phyloP scores from a whole-genome alignment of 345 rosid species.

The Pistacia vera region DNA sequence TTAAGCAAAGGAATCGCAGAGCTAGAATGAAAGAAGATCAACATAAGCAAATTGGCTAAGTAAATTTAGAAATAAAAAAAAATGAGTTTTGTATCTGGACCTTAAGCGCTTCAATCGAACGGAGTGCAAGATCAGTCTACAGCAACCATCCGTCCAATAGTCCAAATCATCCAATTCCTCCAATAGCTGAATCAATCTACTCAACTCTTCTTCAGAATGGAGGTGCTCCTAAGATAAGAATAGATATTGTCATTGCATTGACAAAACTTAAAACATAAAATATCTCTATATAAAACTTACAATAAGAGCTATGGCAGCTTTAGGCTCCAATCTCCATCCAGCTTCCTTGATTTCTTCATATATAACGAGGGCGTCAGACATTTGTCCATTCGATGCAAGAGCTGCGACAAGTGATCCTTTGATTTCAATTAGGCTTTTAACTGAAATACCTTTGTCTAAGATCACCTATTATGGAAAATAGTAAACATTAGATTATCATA shows the following conservation, averaged over 20 bases:
- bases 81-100: conserved; percentile 31
- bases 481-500: not conserved
- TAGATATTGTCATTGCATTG: not conserved
- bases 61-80: not conserved
- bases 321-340: conserved; percentile 54
- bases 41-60: conserved; percentile 20
- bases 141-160: conserved; percentile 69
- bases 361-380: conserved; percentile 61
- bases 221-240: conserved; percentile 47
- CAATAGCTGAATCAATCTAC: conserved; percentile 52
- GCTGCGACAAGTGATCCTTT: conserved; percentile 65
- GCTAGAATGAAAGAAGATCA: conserved; percentile 37
- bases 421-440: conserved; percentile 49
- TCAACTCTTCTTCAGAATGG: conserved; percentile 48
- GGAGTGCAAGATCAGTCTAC: conserved; percentile 55
- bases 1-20: conserved; percentile 62
- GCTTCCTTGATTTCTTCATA: conserved; percentile 69
- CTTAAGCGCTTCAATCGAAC: conserved; percentile 55
- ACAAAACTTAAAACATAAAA: not conserved
- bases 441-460: conserved; percentile 44
- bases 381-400: conserved; percentile 65
- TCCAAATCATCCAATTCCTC: conserved; percentile 53
- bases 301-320: conserved; percentile 62
- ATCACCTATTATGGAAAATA: conserved; percentile 50
- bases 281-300: conserved; percentile 26